A percentile compares a stretch with the other conserved stretches of the same genome.
Evolutionary conservation across 169 alveolate genomes (phyloP).

Genomic region (Cystoisospora suis): DNA sequence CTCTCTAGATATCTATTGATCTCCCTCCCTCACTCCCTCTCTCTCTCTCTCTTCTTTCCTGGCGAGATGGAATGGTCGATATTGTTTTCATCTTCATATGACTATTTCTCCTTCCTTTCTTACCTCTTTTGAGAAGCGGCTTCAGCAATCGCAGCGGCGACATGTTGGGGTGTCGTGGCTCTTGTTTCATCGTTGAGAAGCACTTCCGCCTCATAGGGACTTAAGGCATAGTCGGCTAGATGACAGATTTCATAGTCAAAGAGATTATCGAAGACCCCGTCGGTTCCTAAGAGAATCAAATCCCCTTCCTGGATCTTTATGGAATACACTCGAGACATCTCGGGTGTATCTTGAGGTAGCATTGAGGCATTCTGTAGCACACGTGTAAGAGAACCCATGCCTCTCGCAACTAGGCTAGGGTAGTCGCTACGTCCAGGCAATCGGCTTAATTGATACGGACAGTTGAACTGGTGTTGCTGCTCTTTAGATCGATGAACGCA

Average conservation of each 20-base stretch:
- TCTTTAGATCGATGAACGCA: slow-evolving; percentile 67
- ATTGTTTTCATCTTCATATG: too few relatives aligned
- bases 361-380: slow-evolving; percentile 65
- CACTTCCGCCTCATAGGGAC: slow-evolving; percentile 71
- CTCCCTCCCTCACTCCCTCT: neutral
- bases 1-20: neutral
- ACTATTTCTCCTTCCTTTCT: neutral
- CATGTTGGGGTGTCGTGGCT: slow-evolving; percentile 62
- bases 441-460: slow-evolving; percentile 80
- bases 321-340: slow-evolving; percentile 60
- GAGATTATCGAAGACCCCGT: slow-evolving; percentile 76
- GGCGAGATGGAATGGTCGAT: too few relatives aligned
- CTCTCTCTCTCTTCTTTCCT: neutral
- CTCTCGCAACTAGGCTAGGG: slow-evolving; percentile 65
- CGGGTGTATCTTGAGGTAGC: slow-evolving; percentile 75
- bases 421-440: slow-evolving; percentile 75
- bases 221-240: slow-evolving; percentile 69
- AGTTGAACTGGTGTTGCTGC: slow-evolving; percentile 84
- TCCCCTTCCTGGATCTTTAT: slow-evolving; percentile 66
- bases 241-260: slow-evolving; percentile 76
- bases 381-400: slow-evolving; percentile 68
- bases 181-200: slow-evolving; percentile 52
- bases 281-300: slow-evolving; percentile 73
- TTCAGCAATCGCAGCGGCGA: slow-evolving; percentile 73
- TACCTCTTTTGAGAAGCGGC: slow-evolving; percentile 72